Evolutionary conservation across 345 rosid species (phyloP), one percentile per base, ranked within the genome.

Genomic region (Psidium friedrichsthalianum): DNA sequence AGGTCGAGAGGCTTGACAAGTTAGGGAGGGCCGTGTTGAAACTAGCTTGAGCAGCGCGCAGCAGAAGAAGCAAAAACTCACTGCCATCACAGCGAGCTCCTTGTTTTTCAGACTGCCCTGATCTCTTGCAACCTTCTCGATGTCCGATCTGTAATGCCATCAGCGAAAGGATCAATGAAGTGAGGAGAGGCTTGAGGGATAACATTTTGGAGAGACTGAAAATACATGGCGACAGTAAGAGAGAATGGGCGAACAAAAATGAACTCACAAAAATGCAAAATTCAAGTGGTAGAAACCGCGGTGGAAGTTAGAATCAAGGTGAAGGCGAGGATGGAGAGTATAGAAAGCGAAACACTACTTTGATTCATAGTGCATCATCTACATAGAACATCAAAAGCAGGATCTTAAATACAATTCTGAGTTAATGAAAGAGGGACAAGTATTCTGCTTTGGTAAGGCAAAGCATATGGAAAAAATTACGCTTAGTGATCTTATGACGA

Each of bases 61-160:
- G 88, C 92, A 89, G 83, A 90, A 87, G 36, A 94, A 93, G 92
- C 93, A 93, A 44, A 97, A 89, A 85, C 98, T 95, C 86, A 93
- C 86, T 11, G 90, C 90, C 27, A 96, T 64, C 51, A 94, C 91
- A 1, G 91, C 93, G 0, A 95, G 89, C 91, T 94, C 98, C 92
- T 94, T 97, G 52, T 87, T 92, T 86, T 93, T 94, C 85, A 94
- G 86, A 86, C 88, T 91, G 83, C 92, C 90, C 59, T 94, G 98
- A 84, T 92, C 93, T 18, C 82, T 90, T 10, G 82, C 87, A 40
- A 95, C 88, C 90, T 92, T 94, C 86, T 93, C 93, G 22, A 97
- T 84, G 85, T 95, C 94, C 85, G 84, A 85, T 89, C 98, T 97
- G 94, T 52, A 78, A 78, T 36, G 3, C 80, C 80, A 69, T 69